phyloP scores from a whole-genome alignment of 2,329 filamentous ascomycete genomes.

The Colletotrichum orbiculare region DNA sequence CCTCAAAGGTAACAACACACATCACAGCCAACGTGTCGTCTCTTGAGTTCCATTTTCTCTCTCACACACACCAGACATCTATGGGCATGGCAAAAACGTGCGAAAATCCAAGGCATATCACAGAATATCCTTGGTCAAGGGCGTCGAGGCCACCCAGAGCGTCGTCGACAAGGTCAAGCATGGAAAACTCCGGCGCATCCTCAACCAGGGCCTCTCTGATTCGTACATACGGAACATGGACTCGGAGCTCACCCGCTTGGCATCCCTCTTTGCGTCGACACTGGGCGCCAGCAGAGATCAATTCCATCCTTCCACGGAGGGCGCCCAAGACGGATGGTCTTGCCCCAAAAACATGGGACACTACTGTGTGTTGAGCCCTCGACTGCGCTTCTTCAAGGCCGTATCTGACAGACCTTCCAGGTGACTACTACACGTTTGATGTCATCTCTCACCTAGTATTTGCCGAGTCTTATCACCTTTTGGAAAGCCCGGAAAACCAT shows the following conservation, averaged over 20 bases:
- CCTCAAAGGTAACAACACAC: slow-evolving; percentile 8
- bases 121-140: slow-evolving; percentile 17
- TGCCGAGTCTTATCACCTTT: slow-evolving; percentile 5
- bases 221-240: slow-evolving; percentile 21
- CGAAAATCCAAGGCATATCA: slow-evolving; percentile 21
- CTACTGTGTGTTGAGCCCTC: slow-evolving; percentile 16
- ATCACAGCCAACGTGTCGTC: too few species aligned
- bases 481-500: slow-evolving; percentile 7
- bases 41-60: too few species aligned
- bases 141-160: slow-evolving; percentile 22
- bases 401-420: not conserved
- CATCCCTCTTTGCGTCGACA: slow-evolving; percentile 5
- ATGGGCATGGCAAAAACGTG: slow-evolving; percentile 22
- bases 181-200: slow-evolving; percentile 19
- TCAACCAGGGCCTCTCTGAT: slow-evolving; percentile 26
- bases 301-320: slow-evolving; percentile 1
- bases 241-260: not conserved
- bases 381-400: not conserved
- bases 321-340: slow-evolving; percentile 9
- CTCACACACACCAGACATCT: slow-evolving; percentile 3
- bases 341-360: slow-evolving; percentile 16
- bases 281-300: slow-evolving; percentile 17
- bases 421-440: slow-evolving; percentile 26
- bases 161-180: slow-evolving; percentile 26
- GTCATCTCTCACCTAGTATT: slow-evolving; percentile 23